These are phyloP conservation scores for Melaleuca quinquenervia DNA, from an alignment of 345 rosid species.

Conservation along the genomic window DNA sequence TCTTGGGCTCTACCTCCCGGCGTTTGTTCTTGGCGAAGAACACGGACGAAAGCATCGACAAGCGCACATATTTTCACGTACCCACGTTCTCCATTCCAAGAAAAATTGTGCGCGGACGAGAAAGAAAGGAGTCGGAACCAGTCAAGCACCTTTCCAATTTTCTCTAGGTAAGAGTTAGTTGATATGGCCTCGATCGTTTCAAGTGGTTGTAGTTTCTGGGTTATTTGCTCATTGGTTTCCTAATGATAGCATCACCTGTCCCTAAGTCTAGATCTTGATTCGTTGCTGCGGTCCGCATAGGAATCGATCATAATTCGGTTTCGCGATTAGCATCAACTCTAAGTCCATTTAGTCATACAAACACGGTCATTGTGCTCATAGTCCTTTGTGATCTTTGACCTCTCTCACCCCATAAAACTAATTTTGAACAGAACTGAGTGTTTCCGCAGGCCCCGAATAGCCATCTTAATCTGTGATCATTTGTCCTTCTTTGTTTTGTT, in stretches of 20 bases:
- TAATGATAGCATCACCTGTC: neutral
- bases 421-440: neutral
- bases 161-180: neutral
- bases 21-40: neutral
- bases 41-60: neutral
- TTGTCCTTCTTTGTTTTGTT: too few relatives aligned
- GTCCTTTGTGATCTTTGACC: too few relatives aligned
- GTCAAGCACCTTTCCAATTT: neutral
- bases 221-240: neutral
- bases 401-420: too few relatives aligned
- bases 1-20: neutral
- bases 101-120: neutral
- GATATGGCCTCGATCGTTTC: neutral
- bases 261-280: neutral
- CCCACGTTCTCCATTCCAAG: neutral
- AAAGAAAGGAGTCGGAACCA: neutral
- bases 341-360: neutral
- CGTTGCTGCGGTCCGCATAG: neutral
- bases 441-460: neutral
- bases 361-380: neutral
- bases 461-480: neutral
- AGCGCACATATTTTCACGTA: neutral
- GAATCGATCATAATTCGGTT: neutral
- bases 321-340: neutral
- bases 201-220: neutral